phyloP scores from a whole-genome alignment of 352 stramenopile species.

The Phytopythium montanum region DNA sequence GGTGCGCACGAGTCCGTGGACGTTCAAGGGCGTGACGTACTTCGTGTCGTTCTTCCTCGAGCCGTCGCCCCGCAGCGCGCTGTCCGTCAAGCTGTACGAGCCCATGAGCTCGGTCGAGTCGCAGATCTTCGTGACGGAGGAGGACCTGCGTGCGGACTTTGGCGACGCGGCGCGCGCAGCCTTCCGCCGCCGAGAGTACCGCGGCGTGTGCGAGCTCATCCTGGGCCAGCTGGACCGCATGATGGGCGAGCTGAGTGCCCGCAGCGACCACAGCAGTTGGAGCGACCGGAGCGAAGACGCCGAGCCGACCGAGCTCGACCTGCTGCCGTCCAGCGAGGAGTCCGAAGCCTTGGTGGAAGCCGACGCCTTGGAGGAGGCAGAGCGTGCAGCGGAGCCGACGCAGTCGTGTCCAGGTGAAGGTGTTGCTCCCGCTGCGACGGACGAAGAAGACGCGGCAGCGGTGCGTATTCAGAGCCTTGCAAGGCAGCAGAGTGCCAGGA shows the following conservation, averaged over 20 bases:
- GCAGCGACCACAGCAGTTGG: not conserved
- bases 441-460: conserved; percentile 16
- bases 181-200: conserved; percentile 47
- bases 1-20: conserved; percentile 65
- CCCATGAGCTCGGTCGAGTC: conserved; percentile 75
- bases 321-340: not conserved
- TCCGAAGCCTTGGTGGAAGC: not conserved
- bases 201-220: conserved; percentile 58
- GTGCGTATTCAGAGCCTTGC: conserved; percentile 34
- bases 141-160: conserved; percentile 62
- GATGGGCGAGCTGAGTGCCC: conserved; percentile 21
- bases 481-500: conserved; percentile 26
- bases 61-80: conserved; percentile 13
- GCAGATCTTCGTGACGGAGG: conserved; percentile 51
- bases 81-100: conserved; percentile 79
- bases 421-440: not conserved
- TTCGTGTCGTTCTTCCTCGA: conserved; percentile 79
- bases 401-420: not conserved
- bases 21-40: conserved; percentile 59
- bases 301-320: not conserved
- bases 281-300: not conserved
- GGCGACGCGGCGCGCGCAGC: conserved; percentile 27
- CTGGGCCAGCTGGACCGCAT: conserved; percentile 52
- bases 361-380: not conserved
- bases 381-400: not conserved